phyloP scores from a whole-genome alignment of 139 green algal species.

The Volvox reticuliferus region DNA sequence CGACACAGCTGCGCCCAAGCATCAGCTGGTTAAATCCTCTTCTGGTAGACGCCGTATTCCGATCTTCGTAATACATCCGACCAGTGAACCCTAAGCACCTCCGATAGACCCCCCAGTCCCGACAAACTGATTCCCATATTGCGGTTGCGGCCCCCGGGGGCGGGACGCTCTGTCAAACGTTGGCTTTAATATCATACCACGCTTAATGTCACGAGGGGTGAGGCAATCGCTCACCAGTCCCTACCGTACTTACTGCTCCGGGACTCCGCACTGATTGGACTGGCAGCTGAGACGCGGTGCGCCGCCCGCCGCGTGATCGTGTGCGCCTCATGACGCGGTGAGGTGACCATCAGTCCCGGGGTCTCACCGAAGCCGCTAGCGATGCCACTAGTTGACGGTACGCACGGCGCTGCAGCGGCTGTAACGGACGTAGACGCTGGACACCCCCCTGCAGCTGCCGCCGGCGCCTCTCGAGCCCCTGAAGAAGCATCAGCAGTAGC shows the following conservation, averaged over 20 bases:
- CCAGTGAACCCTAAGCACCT: too few species aligned
- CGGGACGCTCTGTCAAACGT: too few species aligned
- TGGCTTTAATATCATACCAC: too few species aligned
- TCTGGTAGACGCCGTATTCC: too few species aligned
- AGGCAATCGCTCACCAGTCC: too few species aligned
- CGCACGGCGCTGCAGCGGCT: background rate
- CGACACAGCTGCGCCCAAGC: too few species aligned
- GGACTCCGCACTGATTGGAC: constrained; percentile 4
- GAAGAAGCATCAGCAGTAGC: background rate
- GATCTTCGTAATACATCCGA: too few species aligned
- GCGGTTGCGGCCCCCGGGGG: too few species aligned
- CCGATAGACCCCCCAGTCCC: too few species aligned
- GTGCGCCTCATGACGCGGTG: background rate
- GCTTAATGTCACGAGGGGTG: too few species aligned
- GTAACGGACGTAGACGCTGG: background rate
- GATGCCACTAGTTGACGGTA: background rate
- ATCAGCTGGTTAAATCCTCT: too few species aligned
- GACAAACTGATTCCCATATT: too few species aligned
- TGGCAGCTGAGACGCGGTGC: background rate
- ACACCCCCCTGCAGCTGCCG: background rate
- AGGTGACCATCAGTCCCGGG: constrained; percentile 13
- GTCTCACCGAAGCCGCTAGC: background rate
- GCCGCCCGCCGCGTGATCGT: background rate
- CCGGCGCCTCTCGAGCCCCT: background rate
- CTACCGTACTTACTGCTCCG: constrained; percentile 25